phyloP scores from a whole-genome alignment of 2,329 filamentous ascomycete genomes.

The Thelonectria rubi region DNA sequence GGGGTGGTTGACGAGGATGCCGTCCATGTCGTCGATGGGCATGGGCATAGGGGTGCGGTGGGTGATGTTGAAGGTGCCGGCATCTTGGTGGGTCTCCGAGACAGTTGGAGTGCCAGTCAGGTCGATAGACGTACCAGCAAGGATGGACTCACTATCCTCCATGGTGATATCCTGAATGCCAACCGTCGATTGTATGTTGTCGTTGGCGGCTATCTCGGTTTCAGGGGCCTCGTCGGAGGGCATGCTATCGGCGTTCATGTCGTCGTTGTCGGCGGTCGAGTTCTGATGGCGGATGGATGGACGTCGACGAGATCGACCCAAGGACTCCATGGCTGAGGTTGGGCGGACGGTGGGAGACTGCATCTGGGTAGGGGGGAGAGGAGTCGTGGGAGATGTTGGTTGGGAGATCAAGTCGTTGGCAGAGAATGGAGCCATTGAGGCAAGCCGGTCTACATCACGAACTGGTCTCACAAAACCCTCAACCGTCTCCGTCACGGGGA shows the following conservation, averaged over 20 bases:
- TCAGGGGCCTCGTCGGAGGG: constrained; percentile 81
- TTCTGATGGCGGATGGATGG: constrained; percentile 90
- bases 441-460: constrained; percentile 82
- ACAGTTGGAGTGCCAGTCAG: constrained; percentile 76
- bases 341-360: constrained; percentile 64
- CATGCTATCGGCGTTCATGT: constrained; percentile 84
- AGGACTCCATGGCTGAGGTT: constrained; percentile 61
- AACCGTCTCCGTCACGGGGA: constrained; percentile 72
- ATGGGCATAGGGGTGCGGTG: constrained; percentile 72
- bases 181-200: constrained; percentile 82
- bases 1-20: constrained; percentile 80
- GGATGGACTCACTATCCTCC: constrained; percentile 81
- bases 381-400: constrained; percentile 89
- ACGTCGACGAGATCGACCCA: constrained; percentile 69
- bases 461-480: constrained; percentile 84
- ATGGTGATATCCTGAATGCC: constrained; percentile 84
- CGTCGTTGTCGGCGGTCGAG: constrained; percentile 89
- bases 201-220: constrained; percentile 80
- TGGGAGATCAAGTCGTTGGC: constrained; percentile 81
- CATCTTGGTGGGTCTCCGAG: constrained; percentile 81
- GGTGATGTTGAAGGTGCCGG: constrained; percentile 92
- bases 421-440: constrained; percentile 79
- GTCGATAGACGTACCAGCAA: constrained; percentile 78
- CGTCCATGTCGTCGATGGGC: constrained; percentile 63
- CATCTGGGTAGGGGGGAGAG: constrained; percentile 72